phyloP scores from a whole-genome alignment of 352 stramenopile genomes.

The Phytophthora litchii region DNA sequence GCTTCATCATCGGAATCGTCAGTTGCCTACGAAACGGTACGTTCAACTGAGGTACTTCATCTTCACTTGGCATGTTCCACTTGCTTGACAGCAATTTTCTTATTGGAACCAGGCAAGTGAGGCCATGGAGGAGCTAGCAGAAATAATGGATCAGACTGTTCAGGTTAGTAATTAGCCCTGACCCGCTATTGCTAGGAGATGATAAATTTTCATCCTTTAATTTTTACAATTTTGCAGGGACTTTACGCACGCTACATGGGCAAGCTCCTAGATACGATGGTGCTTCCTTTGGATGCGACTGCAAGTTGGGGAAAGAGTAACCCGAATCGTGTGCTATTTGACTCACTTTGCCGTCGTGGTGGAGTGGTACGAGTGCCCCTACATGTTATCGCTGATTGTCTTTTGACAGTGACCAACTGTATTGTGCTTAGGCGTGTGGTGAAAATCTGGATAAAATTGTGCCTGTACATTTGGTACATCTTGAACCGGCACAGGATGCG shows the following conservation, averaged over 20 bases:
- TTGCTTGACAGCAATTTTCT: background rate
- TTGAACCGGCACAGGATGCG: slow-evolving; percentile 67
- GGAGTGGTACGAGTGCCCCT: slow-evolving; percentile 44
- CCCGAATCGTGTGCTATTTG: slow-evolving; percentile 69
- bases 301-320: slow-evolving; percentile 68
- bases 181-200: background rate
- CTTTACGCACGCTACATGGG: slow-evolving; percentile 64
- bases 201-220: background rate
- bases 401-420: background rate
- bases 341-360: slow-evolving; percentile 74
- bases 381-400: background rate
- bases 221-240: slow-evolving; percentile 31
- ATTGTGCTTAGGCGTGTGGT: slow-evolving; percentile 53
- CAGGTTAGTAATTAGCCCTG: slow-evolving; percentile 41
- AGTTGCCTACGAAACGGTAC: slow-evolving; percentile 59
- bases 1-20: slow-evolving; percentile 58
- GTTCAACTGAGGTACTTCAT: background rate
- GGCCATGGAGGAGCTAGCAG: slow-evolving; percentile 41
- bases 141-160: slow-evolving; percentile 32
- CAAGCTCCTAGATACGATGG: slow-evolving; percentile 61
- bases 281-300: slow-evolving; percentile 42
- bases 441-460: slow-evolving; percentile 64
- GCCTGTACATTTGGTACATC: slow-evolving; percentile 67
- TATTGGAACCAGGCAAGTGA: slow-evolving; percentile 42
- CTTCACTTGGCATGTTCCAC: too few species aligned